Evolutionary conservation across 345 rosid species (phyloP), one percentile per base, ranked within the genome.

Genomic region (Stellera chamaejasme): DNA sequence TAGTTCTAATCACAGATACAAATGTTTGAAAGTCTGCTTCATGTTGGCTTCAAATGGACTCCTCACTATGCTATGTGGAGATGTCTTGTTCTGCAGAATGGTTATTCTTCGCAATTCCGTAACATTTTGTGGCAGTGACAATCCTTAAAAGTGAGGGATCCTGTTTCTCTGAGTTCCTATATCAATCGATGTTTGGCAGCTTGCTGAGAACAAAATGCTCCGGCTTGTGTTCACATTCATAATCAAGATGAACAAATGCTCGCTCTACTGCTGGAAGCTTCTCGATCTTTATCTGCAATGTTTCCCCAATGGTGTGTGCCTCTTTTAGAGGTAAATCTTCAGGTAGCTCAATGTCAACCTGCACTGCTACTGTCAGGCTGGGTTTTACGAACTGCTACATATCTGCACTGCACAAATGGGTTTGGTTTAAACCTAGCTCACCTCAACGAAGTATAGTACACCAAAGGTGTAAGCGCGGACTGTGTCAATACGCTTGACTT

Each of bases 381-480:
- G 9, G 39, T 32, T 32, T 32, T 32, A 32, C 9, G 12, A 42
- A 36, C 41, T 16, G 12, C 14, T 0, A 48, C 2, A 26, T 6
- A 58, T 42, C 42, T 26, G 39, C 9, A 32, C 5, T 8, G 39
- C 43, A 47, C 11, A 46, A 58, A 28, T 11, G 28, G 13, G 39
- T 6, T 43, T 49, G 52, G 43, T 10, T 19, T 0, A 10, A 55
- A 43, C 16, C 39, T 27, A 61, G 64, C 92, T 41, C 14, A 84
- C 96, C 95, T 92, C 98, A 6, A 92, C 98, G 67, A 92, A 92
- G 59, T 85, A 88, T 39, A 92, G 93, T 62, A 84, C 93, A 44
- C 98, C 96, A 6, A 88, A 88, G 32, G 95, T 83, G 70, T 92
- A 92, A 41, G 98, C 96, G 6, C 96, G 95, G 25, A 93, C 94